Evolutionary conservation across 176 grass and related monocot species (phyloP).

Genomic region (Hyparrhenia diplandra): DNA sequence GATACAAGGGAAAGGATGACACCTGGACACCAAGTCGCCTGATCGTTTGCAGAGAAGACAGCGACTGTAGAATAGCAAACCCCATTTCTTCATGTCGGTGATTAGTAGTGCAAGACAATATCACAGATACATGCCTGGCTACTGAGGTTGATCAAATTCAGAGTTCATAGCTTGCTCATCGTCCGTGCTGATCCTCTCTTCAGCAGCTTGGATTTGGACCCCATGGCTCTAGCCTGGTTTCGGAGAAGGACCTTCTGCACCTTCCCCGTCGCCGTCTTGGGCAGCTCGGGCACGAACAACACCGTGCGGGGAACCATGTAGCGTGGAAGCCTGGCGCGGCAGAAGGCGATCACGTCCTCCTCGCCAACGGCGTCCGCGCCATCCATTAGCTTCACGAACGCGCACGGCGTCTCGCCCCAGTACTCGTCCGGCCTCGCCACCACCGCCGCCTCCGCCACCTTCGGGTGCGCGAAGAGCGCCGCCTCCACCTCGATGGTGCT

Average conservation of each 20-base stretch:
- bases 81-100: too few relatives aligned
- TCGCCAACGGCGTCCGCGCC: background rate
- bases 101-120: too few relatives aligned
- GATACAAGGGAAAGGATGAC: too few relatives aligned
- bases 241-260: constrained; percentile 51
- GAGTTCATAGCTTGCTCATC: background rate
- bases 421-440: constrained; percentile 53
- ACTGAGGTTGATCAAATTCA: background rate
- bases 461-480: constrained; percentile 42
- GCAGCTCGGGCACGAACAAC: constrained; percentile 52
- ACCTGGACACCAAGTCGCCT: too few relatives aligned
- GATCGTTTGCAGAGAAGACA: too few relatives aligned
- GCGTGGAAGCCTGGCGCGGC: constrained; percentile 34
- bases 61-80: too few relatives aligned
- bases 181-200: background rate
- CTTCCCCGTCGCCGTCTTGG: constrained; percentile 68
- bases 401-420: constrained; percentile 72
- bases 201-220: background rate
- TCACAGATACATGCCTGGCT: too few relatives aligned
- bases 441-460: constrained; percentile 44
- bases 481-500: constrained; percentile 62
- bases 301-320: constrained; percentile 52
- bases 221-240: constrained; percentile 39
- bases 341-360: constrained; percentile 57
- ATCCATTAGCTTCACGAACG: constrained; percentile 47